These are phyloP conservation scores for Russula brevipes DNA, from an alignment of 768 basidiomycete species.

Conservation along the genomic window DNA sequence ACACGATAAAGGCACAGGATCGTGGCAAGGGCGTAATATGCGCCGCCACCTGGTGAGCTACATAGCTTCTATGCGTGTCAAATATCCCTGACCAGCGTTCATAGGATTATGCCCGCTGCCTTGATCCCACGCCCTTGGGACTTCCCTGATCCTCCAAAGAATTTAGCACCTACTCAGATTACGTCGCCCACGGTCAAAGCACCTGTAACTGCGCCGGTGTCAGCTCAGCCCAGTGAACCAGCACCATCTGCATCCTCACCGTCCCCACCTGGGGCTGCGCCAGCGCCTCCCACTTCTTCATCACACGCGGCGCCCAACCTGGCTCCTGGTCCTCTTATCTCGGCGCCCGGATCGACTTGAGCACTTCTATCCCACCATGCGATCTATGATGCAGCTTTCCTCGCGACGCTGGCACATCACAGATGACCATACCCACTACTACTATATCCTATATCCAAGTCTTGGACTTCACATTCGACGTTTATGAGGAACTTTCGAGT, in stretches of 20 bases:
- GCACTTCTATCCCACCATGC: no score
- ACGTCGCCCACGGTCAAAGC: not conserved
- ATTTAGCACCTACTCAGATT: slow-evolving; percentile 1
- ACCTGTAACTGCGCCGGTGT: not conserved
- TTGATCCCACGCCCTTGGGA: slow-evolving; percentile 80
- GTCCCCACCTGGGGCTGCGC: slow-evolving; percentile 4
- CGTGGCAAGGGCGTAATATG: slow-evolving; percentile 77
- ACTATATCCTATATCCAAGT: not conserved
- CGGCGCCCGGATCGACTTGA: not conserved
- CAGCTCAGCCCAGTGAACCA: not conserved
- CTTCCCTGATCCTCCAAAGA: slow-evolving; percentile 41
- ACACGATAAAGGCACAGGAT: slow-evolving; percentile 55
- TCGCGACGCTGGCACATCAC: not conserved
- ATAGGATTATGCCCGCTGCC: slow-evolving; percentile 74
- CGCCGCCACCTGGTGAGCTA: slow-evolving; percentile 75
- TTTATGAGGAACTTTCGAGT: not conserved
- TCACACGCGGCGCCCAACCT: slow-evolving; percentile 3
- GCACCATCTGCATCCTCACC: not conserved
- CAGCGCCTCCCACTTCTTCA: slow-evolving; percentile 10
- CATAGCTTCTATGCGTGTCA: not conserved
- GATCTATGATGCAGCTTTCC: not conserved
- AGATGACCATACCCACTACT: slow-evolving; percentile 4
- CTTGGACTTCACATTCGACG: not conserved
- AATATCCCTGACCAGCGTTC: not conserved
- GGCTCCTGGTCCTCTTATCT: not conserved